phyloP scores from a whole-genome alignment of 768 basidiomycete species.

The Pleurotus djamor region DNA sequence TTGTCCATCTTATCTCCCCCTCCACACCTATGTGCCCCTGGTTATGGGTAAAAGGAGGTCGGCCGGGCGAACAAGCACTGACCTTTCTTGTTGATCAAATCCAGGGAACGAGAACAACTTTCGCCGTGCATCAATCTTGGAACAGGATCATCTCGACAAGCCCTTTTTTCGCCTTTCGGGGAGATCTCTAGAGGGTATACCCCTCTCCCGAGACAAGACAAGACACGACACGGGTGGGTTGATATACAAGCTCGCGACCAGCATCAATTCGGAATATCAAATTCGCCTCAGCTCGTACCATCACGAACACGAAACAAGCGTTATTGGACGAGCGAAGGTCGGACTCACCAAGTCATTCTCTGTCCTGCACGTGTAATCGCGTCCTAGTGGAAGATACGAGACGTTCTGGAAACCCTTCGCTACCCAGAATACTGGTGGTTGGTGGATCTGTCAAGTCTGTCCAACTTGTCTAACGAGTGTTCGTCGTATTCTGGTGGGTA shows the following conservation, averaged over 20 bases:
- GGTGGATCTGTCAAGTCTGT: too few species aligned
- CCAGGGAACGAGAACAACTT: not conserved
- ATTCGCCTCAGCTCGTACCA: not conserved
- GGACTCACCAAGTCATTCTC: too few species aligned
- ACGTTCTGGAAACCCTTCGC: too few species aligned
- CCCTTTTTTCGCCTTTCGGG: too few species aligned
- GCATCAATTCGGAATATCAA: not conserved
- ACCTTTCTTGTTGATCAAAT: not conserved
- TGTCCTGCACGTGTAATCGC: too few species aligned
- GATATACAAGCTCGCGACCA: not conserved
- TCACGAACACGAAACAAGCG: not conserved
- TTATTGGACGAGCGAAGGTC: too few species aligned
- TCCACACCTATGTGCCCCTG: not conserved
- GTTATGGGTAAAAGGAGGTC: not conserved
- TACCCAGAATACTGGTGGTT: too few species aligned
- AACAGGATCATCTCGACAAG: constrained; percentile 5
- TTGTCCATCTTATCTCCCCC: not conserved
- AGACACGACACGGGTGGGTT: not conserved
- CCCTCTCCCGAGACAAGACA: not conserved
- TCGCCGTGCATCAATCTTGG: not conserved
- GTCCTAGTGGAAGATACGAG: too few species aligned
- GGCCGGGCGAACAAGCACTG: not conserved
- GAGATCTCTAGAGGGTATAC: not conserved
- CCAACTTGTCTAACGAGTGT: too few species aligned
- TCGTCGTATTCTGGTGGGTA: too few species aligned